Conservation (phyloP, 257 asterid species). For the Henckelia pumila region DNA sequence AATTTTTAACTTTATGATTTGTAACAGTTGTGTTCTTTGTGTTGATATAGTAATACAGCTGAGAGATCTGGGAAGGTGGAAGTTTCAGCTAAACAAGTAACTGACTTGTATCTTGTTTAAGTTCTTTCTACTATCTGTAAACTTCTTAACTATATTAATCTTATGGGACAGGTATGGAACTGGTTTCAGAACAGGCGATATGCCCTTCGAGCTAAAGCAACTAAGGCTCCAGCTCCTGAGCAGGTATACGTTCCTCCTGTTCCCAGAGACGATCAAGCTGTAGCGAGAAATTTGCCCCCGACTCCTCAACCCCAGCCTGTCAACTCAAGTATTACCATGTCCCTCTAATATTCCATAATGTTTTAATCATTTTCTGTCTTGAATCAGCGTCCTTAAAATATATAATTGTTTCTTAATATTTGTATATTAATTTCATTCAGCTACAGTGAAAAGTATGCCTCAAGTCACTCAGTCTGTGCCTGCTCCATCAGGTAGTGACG, state of each 20-base stretch:
- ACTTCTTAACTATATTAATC: slow-evolving; percentile 3
- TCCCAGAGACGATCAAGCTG: slow-evolving; percentile 50
- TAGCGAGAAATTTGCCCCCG: slow-evolving; percentile 47
- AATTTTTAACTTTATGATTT: slow-evolving; percentile 4
- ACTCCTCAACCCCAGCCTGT: slow-evolving; percentile 39
- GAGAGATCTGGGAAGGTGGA: slow-evolving; percentile 77
- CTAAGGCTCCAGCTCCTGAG: slow-evolving; percentile 54
- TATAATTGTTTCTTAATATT: slow-evolving; percentile 13
- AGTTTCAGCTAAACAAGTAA: slow-evolving; percentile 82
- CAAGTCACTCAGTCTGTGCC: slow-evolving; percentile 53
- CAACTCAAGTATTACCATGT: slow-evolving; percentile 35
- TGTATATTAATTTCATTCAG: slow-evolving; percentile 32
- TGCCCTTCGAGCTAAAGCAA: slow-evolving; percentile 70
- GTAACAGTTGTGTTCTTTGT: slow-evolving; percentile 21
- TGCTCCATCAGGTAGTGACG: slow-evolving; percentile 52
- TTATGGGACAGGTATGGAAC: slow-evolving; percentile 55
- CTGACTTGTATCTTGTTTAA: slow-evolving; percentile 10
- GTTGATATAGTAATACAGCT: slow-evolving; percentile 55
- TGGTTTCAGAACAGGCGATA: slow-evolving; percentile 88
- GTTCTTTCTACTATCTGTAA: no score
- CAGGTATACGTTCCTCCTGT: slow-evolving; percentile 41
- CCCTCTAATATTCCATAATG: slow-evolving; percentile 10
- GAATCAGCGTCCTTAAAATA: neutral
- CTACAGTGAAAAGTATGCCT: slow-evolving; percentile 41
- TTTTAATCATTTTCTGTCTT: neutral